Conservation (phyloP, 108 stramenopile genomes). For the Epithemia pelagica region DNA sequence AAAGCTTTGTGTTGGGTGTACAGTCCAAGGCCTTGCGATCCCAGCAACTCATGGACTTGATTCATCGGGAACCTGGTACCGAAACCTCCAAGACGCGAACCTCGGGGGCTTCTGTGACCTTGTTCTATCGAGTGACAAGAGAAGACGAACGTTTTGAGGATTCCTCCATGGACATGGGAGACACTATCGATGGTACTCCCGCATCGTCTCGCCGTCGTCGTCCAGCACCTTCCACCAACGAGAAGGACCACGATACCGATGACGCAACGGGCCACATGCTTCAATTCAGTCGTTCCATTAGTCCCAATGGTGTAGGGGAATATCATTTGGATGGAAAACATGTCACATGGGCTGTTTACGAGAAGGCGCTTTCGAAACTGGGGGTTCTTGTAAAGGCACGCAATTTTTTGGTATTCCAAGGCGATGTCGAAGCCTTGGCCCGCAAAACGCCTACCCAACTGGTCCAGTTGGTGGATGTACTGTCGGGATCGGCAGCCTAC, state of each 20-base stretch:
- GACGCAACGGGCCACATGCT: constrained; percentile 20
- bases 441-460: constrained; percentile 89
- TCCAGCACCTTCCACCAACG: constrained; percentile 8
- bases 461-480: constrained; percentile 91
- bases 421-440: constrained; percentile 96
- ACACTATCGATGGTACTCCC: neutral
- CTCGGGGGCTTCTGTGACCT: constrained; percentile 54
- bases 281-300: constrained; percentile 82
- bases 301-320: constrained; percentile 68
- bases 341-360: constrained; percentile 83
- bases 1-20: constrained; percentile 96
- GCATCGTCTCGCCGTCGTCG: neutral
- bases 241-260: constrained; percentile 12
- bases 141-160: neutral
- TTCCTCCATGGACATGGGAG: neutral
- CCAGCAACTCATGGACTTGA: constrained; percentile 88
- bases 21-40: constrained; percentile 91
- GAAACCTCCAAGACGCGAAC: constrained; percentile 15
- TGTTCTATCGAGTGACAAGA: constrained; percentile 45
- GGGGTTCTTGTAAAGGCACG: constrained; percentile 96
- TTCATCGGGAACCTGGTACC: constrained; percentile 76
- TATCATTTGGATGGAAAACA: constrained; percentile 80
- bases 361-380: constrained; percentile 71
- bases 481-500: constrained; percentile 78
- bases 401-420: constrained; percentile 99